phyloP scores from a whole-genome alignment of 306 rosid species.

The Oemleria cerasiformis region DNA sequence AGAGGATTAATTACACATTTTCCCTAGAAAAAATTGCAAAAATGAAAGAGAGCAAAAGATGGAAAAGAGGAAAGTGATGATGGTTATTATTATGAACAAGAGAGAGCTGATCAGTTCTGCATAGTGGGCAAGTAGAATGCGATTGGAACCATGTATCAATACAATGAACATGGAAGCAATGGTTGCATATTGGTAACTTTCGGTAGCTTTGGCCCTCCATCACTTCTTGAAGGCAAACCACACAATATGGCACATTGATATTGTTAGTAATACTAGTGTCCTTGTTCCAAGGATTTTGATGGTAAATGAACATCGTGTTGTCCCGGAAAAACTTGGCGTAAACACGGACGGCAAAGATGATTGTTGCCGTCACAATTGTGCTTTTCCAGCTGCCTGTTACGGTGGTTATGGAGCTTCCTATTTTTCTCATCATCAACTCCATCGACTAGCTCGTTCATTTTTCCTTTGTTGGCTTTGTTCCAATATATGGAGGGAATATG shows the following conservation, averaged over 20 bases:
- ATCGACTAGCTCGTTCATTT: background rate
- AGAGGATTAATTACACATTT: background rate
- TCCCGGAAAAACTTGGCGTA: background rate
- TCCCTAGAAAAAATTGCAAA: constrained; percentile 9
- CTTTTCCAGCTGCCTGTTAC: no score
- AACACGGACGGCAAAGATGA: background rate
- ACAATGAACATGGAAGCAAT: constrained; percentile 22
- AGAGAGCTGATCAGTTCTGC: constrained; percentile 20
- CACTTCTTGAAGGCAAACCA: constrained; percentile 19
- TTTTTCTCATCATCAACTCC: constrained; percentile 3
- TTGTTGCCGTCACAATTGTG: no score
- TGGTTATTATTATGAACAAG: background rate
- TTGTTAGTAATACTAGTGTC: background rate
- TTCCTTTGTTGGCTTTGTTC: background rate
- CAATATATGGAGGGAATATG: no score
- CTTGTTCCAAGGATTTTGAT: background rate
- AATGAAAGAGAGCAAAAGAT: constrained; percentile 1
- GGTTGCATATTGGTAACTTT: constrained; percentile 22
- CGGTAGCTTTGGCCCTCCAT: constrained; percentile 15
- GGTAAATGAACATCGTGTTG: background rate
- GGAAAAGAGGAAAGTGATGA: background rate
- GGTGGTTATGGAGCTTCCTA: background rate
- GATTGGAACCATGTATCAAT: constrained; percentile 21
- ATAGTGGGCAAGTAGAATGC: constrained; percentile 20
- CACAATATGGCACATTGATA: constrained; percentile 15